Percentiles rank a stretch among this genome's conserved stretches.
Evolutionary conservation across 2,329 filamentous ascomycete species (phyloP).

Genomic region (Xylaria sp.): DNA sequence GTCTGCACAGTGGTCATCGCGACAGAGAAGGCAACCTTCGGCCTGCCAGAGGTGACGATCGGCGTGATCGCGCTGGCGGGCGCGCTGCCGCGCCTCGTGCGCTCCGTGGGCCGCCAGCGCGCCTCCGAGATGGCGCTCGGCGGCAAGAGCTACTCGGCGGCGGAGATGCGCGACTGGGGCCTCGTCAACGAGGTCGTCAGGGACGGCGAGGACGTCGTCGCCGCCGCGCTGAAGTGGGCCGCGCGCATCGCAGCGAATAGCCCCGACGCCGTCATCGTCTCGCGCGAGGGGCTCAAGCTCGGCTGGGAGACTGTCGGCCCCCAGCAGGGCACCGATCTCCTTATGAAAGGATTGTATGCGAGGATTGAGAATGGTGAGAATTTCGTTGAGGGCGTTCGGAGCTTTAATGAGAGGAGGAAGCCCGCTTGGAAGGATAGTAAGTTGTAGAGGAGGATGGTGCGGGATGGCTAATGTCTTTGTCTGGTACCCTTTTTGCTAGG

Average conservation of each 20-base stretch:
- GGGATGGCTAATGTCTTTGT: not conserved
- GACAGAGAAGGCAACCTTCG: slow-evolving; percentile 66
- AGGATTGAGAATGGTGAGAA: slow-evolving; percentile 74
- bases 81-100: slow-evolving; percentile 72
- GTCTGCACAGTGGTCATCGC: slow-evolving; percentile 67
- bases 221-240: slow-evolving; percentile 70
- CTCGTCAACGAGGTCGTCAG: slow-evolving; percentile 74
- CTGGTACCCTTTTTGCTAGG: not conserved
- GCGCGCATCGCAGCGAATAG: slow-evolving; percentile 71
- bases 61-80: slow-evolving; percentile 79
- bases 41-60: slow-evolving; percentile 75
- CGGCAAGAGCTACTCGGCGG: slow-evolving; percentile 67
- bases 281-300: slow-evolving; percentile 73
- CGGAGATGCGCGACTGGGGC: slow-evolving; percentile 72
- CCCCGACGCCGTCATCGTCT: slow-evolving; percentile 81
- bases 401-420: slow-evolving; percentile 80
- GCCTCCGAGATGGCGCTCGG: slow-evolving; percentile 77
- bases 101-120: slow-evolving; percentile 73
- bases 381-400: slow-evolving; percentile 76
- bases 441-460: slow-evolving; percentile 52
- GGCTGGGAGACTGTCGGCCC: slow-evolving; percentile 77
- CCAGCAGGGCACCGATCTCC: slow-evolving; percentile 67
- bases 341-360: slow-evolving; percentile 68
- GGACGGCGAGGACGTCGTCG: slow-evolving; percentile 57
- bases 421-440: slow-evolving; percentile 74